phyloP scores from a whole-genome alignment of 805 yeast genomes.

The Yarrowia yakushimensis region DNA sequence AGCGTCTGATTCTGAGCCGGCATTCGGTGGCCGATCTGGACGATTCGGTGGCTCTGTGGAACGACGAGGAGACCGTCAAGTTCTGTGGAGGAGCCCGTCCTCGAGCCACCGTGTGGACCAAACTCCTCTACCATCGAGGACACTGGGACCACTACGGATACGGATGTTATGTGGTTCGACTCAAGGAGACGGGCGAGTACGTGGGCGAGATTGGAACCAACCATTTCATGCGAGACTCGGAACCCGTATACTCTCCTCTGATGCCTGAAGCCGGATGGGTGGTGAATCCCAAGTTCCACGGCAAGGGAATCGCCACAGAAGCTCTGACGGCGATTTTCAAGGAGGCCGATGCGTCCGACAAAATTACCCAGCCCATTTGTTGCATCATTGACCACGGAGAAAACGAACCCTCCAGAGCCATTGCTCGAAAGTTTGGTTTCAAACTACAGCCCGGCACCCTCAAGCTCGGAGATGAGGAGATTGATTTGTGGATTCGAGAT shows the following conservation, averaged over 20 bases:
- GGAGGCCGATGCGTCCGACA: not conserved
- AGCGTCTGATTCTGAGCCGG: not conserved
- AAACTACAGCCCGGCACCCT: not conserved
- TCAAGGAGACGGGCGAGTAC: conserved; percentile 1
- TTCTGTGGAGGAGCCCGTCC: conserved; percentile 9
- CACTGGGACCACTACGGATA: conserved; percentile 15
- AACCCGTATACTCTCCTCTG: not conserved
- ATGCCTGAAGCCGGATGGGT: conserved; percentile 21
- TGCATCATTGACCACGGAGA: not conserved
- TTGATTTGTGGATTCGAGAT: not conserved
- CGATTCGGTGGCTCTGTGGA: not conserved
- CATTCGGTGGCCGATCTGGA: not conserved
- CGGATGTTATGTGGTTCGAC: not conserved
- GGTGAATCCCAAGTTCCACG: not conserved
- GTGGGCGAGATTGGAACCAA: conserved; percentile 2
- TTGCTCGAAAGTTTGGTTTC: conserved; percentile 13
- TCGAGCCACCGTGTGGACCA: conserved; percentile 3
- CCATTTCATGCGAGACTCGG: conserved; percentile 17
- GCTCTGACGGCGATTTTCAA: not conserved
- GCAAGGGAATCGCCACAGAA: not conserved
- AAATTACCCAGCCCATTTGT: not conserved
- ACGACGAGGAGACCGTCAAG: conserved; percentile 10
- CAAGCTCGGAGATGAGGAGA: not conserved
- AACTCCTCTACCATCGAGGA: not conserved
- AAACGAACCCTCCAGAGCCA: not conserved